Conservation (phyloP, 129 eudicot genomes). For the Tagetes erecta region DNA sequence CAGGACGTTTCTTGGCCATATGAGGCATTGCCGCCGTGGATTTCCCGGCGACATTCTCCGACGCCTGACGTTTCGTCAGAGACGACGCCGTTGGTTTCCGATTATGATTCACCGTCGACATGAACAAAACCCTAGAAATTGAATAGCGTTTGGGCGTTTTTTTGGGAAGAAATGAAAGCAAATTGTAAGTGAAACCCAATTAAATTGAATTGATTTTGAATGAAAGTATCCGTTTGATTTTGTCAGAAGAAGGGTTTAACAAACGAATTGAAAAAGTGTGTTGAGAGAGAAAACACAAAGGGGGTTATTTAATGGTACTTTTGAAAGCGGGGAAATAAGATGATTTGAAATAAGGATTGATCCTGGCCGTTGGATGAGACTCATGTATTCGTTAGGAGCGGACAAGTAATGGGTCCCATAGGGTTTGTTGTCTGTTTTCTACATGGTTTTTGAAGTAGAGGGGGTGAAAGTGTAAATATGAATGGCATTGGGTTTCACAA, state of each 20-base stretch:
- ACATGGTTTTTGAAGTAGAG: slow-evolving; percentile 5
- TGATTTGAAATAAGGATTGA: slow-evolving; percentile 56
- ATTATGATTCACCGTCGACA: slow-evolving; percentile 47
- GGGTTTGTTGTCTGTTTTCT: slow-evolving; percentile 37
- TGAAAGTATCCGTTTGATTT: slow-evolving; percentile 31
- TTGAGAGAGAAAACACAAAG: slow-evolving; percentile 14
- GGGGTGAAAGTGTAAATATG: slow-evolving; percentile 20
- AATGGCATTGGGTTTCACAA: slow-evolving; percentile 30
- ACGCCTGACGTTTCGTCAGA: slow-evolving; percentile 65
- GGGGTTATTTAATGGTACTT: slow-evolving; percentile 35
- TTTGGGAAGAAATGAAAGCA: background rate
- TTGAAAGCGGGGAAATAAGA: slow-evolving; percentile 56
- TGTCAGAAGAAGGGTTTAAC: slow-evolving; percentile 37
- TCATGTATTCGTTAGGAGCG: slow-evolving; percentile 87
- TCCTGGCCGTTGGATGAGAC: slow-evolving; percentile 57
- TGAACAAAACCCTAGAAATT: slow-evolving; percentile 12
- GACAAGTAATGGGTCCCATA: slow-evolving; percentile 56
- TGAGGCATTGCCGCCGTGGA: slow-evolving; percentile 30
- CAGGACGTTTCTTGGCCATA: slow-evolving; percentile 69
- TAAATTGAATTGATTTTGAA: slow-evolving; percentile 28
- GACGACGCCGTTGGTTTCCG: slow-evolving; percentile 55
- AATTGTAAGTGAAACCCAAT: background rate
- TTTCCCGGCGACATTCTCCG: slow-evolving; percentile 55
- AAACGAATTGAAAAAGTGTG: slow-evolving; percentile 31
- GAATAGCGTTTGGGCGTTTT: slow-evolving; percentile 6